Evolutionary conservation across 176 grass and related monocot species (phyloP).

Genomic region (Zoysia japonica): DNA sequence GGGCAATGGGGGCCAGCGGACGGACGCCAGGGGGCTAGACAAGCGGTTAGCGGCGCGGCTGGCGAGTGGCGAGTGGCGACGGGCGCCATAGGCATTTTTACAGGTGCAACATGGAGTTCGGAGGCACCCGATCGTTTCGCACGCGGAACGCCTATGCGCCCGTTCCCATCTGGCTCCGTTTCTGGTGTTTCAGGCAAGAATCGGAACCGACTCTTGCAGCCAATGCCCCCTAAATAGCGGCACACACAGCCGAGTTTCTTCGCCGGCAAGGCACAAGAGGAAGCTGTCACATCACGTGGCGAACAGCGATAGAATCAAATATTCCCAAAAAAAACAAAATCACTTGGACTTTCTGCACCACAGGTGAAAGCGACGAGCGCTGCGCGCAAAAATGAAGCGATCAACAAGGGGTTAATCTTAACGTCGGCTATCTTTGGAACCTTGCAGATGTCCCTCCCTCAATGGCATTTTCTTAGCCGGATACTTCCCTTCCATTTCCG

Average conservation of each 20-base stretch:
- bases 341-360: constrained; percentile 15
- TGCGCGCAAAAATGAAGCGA: neutral
- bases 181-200: no score
- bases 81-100: no score
- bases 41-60: no score
- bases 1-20: neutral
- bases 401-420: neutral
- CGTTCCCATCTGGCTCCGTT: no score
- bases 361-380: constrained; percentile 26
- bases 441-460: neutral
- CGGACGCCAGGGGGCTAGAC: no score
- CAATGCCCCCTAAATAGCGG: constrained; percentile 10
- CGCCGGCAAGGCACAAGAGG: constrained; percentile 40
- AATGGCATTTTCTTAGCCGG: no score
- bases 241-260: constrained; percentile 39
- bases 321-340: neutral
- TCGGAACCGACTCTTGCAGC: no score
- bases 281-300: constrained; percentile 9
- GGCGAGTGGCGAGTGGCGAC: no score
- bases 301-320: neutral
- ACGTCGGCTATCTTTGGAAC: neutral
- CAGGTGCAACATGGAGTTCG: no score
- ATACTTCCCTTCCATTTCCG: no score
- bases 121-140: no score
- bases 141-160: no score